A percentile compares a stretch with the other conserved stretches of the same genome.
Conservation (phyloP, 371 early-diverging fungal species). For the Choanephora cucurbitarum region DNA sequence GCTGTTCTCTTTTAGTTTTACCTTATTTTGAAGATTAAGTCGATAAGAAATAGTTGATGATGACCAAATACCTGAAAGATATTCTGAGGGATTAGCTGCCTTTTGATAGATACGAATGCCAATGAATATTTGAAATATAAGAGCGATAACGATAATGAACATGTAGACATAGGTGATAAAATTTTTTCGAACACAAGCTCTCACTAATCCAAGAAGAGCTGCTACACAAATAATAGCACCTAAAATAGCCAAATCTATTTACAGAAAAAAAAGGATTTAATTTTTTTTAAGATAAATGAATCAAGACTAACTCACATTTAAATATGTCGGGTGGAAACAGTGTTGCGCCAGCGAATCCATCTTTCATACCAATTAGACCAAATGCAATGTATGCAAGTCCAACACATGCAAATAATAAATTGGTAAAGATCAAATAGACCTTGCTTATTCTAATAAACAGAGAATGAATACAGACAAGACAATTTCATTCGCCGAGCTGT, state of each 20-base stretch:
- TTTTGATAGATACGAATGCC: slow-evolving; percentile 43
- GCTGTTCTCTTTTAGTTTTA: slow-evolving; percentile 8
- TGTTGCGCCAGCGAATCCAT: slow-evolving; percentile 39
- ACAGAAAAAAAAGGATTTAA: slow-evolving; percentile 2
- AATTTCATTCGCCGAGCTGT: neutral
- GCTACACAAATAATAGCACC: slow-evolving; percentile 44
- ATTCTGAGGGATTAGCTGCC: slow-evolving; percentile 36
- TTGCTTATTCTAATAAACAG: slow-evolving; percentile 47
- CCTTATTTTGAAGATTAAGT: slow-evolving; percentile 33
- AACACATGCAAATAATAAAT: slow-evolving; percentile 43
- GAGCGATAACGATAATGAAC: slow-evolving; percentile 36
- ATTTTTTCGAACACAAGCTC: slow-evolving; percentile 33
- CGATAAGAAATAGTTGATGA: slow-evolving; percentile 20
- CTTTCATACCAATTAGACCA: slow-evolving; percentile 42
- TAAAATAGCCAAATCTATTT: slow-evolving; percentile 31
- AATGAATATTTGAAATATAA: slow-evolving; percentile 46
- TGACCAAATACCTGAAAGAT: slow-evolving; percentile 39
- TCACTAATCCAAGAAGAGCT: slow-evolving; percentile 37
- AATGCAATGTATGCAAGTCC: slow-evolving; percentile 48
- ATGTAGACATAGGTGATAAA: slow-evolving; percentile 39
- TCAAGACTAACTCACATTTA: slow-evolving; percentile 38
- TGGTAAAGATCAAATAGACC: slow-evolving; percentile 47
- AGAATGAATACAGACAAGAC: neutral
- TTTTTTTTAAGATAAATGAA: no score
- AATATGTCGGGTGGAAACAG: slow-evolving; percentile 41